These are phyloP conservation scores for Nakaseomyces sp. DNA, from an alignment of 1,139 yeast genomes.

Conservation along the genomic window DNA sequence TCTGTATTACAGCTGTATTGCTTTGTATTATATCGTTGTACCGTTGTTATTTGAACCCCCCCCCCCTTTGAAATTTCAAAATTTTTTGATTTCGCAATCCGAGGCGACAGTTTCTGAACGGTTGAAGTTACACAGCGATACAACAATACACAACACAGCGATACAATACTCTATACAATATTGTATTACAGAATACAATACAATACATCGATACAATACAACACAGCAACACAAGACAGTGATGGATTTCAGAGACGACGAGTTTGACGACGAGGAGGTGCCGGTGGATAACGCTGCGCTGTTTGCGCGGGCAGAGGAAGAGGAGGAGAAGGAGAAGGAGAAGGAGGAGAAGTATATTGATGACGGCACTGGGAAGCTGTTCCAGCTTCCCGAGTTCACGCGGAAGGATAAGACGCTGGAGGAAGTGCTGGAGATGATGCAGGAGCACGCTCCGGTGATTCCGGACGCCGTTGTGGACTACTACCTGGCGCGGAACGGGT, in stretches of 20 bases:
- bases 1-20: too few relatives aligned
- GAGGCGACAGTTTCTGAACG: too few relatives aligned
- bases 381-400: slow-evolving; percentile 60
- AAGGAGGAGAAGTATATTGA: slow-evolving; percentile 17
- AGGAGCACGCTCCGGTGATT: slow-evolving; percentile 88
- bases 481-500: slow-evolving; percentile 81
- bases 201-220: too few relatives aligned
- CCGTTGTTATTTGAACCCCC: too few relatives aligned
- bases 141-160: too few relatives aligned
- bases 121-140: too few relatives aligned
- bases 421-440: slow-evolving; percentile 82
- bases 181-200: too few relatives aligned
- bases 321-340: slow-evolving; percentile 21
- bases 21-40: too few relatives aligned
- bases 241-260: slow-evolving; percentile 33
- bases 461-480: slow-evolving; percentile 98
- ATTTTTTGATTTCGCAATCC: too few relatives aligned
- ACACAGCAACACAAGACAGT: slow-evolving; percentile 10
- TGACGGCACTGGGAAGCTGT: slow-evolving; percentile 28
- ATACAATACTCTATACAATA: too few relatives aligned
- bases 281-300: slow-evolving; percentile 23
- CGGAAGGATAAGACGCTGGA: slow-evolving; percentile 80
- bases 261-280: slow-evolving; percentile 36
- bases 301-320: slow-evolving; percentile 5
- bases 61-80: too few relatives aligned